Evolutionary conservation across 805 yeast genomes (phyloP), one percentile per base, ranked within the genome.

Genomic region (Candida odintsovae): DNA sequence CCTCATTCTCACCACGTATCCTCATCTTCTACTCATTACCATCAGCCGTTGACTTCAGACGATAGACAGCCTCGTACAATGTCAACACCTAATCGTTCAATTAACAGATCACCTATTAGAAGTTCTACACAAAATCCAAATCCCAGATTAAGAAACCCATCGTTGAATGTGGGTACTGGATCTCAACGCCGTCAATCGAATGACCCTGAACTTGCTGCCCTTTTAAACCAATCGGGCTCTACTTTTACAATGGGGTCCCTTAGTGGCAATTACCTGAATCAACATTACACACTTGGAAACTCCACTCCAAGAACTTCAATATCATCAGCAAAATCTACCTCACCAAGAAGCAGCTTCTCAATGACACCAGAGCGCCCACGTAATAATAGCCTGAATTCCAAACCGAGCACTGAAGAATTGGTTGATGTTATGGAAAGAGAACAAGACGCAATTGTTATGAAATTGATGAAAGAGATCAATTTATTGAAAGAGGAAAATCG

Each of bases 401-500:
- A 56, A 38, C 62, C 68, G 36, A 66, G 65, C 35, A 67, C 71
- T 9, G 82, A 75, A 25, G 76, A 77, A 50, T 68, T 77, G 18
- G 72, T 80, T 35, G 82, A 80, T 57, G 59, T 72, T 31, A 77
- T 84, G 81, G 90, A 84, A 55, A 71, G 80, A 44, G 89, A 84
- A 63, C 90, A 84, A 60, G 90, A 84, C 57, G 87, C 86, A 3
- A 80, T 83, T 21, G 90, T 83, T 18, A 66, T 83, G 57, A 76
- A 74, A 59, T 66, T 83, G 38, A 82, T 82, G 78, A 73, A 76
- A 45, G 88, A 83, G 58, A 82, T 84, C 31, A 69, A 69, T 22
- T 48, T 53, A 7, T 62, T 83, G 50, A 76, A 74, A 52, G 78
- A 76, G 16, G 87, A 82, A 53, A 78, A 76, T 53, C 68, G 68